These are phyloP conservation scores for Cyclospora cayetanensis DNA, from an alignment of 169 alveolate species.

Conservation along the genomic window DNA sequence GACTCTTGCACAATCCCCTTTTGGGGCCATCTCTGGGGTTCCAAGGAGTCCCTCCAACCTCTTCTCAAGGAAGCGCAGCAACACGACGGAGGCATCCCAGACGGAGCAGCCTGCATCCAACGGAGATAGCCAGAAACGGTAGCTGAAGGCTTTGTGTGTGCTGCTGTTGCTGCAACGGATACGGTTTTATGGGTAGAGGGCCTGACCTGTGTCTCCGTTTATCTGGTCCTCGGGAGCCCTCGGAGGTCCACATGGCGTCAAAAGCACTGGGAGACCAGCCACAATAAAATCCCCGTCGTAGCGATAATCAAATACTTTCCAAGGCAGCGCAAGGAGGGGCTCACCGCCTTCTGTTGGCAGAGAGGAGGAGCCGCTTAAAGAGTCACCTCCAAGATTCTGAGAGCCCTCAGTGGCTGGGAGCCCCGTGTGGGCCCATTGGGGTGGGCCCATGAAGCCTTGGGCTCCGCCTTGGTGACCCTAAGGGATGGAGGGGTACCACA, in stretches of 20 bases:
- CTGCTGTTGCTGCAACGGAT: too few species aligned
- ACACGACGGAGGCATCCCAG: conserved; percentile 31
- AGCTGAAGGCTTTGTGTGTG: background rate
- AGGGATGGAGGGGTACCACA: background rate
- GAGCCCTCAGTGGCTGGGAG: background rate
- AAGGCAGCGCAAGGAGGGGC: conserved; percentile 14
- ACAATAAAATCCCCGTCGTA: conserved; percentile 1
- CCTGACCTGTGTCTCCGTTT: conserved; percentile 22
- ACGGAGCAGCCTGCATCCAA: conserved; percentile 4
- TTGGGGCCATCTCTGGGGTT: background rate
- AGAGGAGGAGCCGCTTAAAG: too few species aligned
- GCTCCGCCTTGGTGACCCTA: background rate
- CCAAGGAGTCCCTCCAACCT: background rate
- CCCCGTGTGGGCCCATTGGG: too few species aligned
- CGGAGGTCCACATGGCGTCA: conserved; percentile 14
- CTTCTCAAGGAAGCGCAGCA: background rate
- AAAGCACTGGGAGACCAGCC: background rate
- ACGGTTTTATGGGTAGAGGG: background rate
- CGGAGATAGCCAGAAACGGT: background rate
- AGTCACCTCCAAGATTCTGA: too few species aligned
- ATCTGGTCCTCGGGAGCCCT: conserved; percentile 30
- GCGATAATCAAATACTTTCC: background rate
- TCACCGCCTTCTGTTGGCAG: background rate
- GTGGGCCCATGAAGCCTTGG: too few species aligned
- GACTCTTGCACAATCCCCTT: background rate